phyloP scores from a whole-genome alignment of 2,329 filamentous ascomycete genomes.

The Ceratocystis cacaofunesta region DNA sequence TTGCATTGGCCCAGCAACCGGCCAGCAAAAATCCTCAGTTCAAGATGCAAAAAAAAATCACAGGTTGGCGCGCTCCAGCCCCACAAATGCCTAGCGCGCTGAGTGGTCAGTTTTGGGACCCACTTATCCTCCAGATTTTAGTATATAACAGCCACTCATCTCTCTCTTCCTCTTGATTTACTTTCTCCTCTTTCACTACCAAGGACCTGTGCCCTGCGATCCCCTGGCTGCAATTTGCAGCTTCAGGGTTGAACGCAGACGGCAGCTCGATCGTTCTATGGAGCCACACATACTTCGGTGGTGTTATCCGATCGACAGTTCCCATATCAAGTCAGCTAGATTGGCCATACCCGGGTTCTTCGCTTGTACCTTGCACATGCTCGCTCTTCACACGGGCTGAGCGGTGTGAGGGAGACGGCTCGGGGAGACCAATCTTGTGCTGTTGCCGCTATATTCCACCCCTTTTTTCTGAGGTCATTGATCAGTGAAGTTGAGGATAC shows the following conservation, averaged over 20 bases:
- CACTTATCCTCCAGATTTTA: not conserved
- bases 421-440: slow-evolving; percentile 4
- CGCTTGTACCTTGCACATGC: not conserved
- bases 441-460: slow-evolving; percentile 72
- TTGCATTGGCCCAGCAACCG: not conserved
- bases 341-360: not conserved
- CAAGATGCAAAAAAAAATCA: not conserved
- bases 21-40: not conserved
- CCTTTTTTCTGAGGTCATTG: slow-evolving; percentile 83
- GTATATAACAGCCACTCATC: slow-evolving; percentile 6
- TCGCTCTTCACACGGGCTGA: not conserved
- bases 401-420: not conserved
- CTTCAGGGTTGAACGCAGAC: slow-evolving; percentile 50
- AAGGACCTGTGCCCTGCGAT: slow-evolving; percentile 79
- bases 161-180: slow-evolving; percentile 18
- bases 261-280: slow-evolving; percentile 72
- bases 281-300: slow-evolving; percentile 57
- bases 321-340: slow-evolving; percentile 41
- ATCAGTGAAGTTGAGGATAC: slow-evolving; percentile 82
- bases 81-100: not conserved
- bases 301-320: slow-evolving; percentile 94
- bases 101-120: not conserved
- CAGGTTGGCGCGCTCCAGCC: not conserved
- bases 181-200: slow-evolving; percentile 30
- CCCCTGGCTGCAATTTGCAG: slow-evolving; percentile 38